These are phyloP conservation scores for Fusarium sp. DNA, from an alignment of 2,329 filamentous ascomycete genomes.

Conservation along the genomic window DNA sequence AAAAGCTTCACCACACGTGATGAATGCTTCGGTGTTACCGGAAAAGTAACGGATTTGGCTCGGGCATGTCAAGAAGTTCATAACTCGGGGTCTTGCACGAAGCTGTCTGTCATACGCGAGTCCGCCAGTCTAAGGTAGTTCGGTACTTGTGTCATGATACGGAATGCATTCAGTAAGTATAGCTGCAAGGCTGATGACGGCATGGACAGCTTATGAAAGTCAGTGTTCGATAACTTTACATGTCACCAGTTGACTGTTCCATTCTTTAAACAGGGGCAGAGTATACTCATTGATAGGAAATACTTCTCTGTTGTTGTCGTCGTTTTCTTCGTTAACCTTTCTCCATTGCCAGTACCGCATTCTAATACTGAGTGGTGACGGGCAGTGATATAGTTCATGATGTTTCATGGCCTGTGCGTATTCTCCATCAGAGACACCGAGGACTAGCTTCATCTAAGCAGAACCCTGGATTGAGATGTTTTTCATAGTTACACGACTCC, in stretches of 20 bases:
- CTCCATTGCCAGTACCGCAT: too few relatives aligned
- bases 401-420: not conserved
- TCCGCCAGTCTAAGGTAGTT: not conserved
- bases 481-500: not conserved
- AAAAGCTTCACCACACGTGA: constrained; percentile 32
- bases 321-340: not conserved
- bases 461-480: not conserved
- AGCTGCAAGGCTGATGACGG: constrained; percentile 5
- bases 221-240: not conserved
- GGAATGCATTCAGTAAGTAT: not conserved
- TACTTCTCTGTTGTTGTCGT: not conserved
- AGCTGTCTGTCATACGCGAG: not conserved
- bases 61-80: not conserved
- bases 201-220: not conserved
- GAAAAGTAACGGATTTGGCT: constrained; percentile 17
- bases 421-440: not conserved
- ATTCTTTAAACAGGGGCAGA: not conserved
- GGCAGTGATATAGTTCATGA: not conserved
- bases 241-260: not conserved
- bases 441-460: not conserved
- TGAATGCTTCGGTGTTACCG: constrained; percentile 19
- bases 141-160: not conserved
- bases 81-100: not conserved
- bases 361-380: not conserved
- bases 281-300: not conserved